A percentile compares a stretch with the other conserved stretches of the same genome.
These are phyloP conservation scores for Anthoceros angustus DNA, from an alignment of 225 moss, liverwort and hornwort genomes.

Conservation along the genomic window DNA sequence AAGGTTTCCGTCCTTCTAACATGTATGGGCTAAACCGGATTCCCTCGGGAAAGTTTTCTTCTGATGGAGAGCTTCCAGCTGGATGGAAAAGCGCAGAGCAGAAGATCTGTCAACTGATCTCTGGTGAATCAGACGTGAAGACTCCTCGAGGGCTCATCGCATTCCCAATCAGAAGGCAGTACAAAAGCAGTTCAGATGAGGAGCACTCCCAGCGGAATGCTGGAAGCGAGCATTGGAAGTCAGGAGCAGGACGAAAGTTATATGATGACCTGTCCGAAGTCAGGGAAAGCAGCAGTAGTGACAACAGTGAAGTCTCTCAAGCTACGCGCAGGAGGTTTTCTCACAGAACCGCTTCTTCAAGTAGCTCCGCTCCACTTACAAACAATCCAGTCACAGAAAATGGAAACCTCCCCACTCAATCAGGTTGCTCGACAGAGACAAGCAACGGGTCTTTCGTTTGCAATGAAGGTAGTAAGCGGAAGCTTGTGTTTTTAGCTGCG, in stretches of 20 bases:
- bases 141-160: constrained; percentile 7
- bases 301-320: neutral
- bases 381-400: neutral
- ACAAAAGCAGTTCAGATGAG: neutral
- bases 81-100: neutral
- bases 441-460: too few species aligned
- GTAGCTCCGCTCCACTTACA: neutral
- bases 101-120: constrained; percentile 7
- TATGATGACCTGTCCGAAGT: neutral
- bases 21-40: constrained; percentile 6
- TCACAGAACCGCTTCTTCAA: neutral
- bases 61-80: constrained; percentile 5
- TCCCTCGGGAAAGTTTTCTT: neutral
- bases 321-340: neutral
- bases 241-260: neutral
- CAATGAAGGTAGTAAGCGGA: too few species aligned
- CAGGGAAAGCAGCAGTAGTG: neutral
- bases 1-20: neutral
- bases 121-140: constrained; percentile 6
- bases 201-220: neutral
- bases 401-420: neutral
- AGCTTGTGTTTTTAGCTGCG: too few species aligned
- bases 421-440: neutral
- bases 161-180: neutral
- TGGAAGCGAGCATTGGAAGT: neutral